A percentile compares a stretch with the other conserved stretches of the same genome.
phyloP scores from a whole-genome alignment of 306 rosid species.

The Casuarina glauca region DNA sequence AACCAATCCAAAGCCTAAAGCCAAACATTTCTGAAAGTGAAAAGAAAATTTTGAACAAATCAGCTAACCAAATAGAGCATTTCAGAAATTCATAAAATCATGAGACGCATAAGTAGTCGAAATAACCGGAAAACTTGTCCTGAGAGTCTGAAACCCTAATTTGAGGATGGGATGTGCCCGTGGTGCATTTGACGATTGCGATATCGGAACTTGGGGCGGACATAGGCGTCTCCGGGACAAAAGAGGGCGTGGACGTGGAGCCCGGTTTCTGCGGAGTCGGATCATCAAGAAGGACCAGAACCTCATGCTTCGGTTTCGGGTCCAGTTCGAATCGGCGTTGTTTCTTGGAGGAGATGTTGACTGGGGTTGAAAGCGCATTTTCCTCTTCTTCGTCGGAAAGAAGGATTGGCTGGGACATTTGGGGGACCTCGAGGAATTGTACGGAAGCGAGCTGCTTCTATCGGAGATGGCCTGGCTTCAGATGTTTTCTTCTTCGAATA shows the following conservation, averaged over 20 bases:
- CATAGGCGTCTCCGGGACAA: constrained; percentile 77
- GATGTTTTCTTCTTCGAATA: background rate
- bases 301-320: constrained; percentile 35
- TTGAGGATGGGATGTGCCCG: constrained; percentile 19
- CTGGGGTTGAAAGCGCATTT: constrained; percentile 37
- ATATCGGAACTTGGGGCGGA: constrained; percentile 49
- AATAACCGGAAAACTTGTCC: constrained; percentile 42
- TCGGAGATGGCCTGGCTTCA: too few species aligned
- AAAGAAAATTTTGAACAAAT: background rate
- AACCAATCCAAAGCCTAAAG: background rate
- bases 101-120: background rate
- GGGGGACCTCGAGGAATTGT: background rate
- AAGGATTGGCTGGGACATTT: constrained; percentile 59
- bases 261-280: constrained; percentile 63
- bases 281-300: constrained; percentile 69
- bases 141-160: constrained; percentile 46
- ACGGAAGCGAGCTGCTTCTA: background rate
- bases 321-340: constrained; percentile 56
- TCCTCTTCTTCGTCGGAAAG: constrained; percentile 85
- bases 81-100: background rate
- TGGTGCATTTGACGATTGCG: constrained; percentile 58
- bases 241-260: constrained; percentile 32
- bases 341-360: constrained; percentile 47
- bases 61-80: background rate
- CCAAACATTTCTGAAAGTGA: background rate